Percentiles rank a stretch among this genome's conserved stretches.
phyloP scores from a whole-genome alignment of 2,329 filamentous ascomycete species.

The Hortaea sp. region DNA sequence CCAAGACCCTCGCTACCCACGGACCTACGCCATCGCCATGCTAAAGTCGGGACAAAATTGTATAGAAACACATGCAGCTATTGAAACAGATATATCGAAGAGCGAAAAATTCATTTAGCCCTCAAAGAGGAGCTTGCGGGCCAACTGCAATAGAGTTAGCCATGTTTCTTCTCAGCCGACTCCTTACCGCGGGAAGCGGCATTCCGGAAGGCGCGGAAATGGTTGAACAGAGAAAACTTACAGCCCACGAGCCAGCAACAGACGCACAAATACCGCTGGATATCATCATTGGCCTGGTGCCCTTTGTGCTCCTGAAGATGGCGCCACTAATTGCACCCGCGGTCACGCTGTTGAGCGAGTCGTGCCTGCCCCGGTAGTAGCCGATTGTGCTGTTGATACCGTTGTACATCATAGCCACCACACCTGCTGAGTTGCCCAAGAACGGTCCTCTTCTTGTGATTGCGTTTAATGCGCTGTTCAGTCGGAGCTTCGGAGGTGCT shows the following conservation, averaged over 20 bases:
- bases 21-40: constrained; percentile 2
- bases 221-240: constrained; percentile 44
- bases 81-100: background rate
- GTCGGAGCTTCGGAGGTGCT: constrained; percentile 77
- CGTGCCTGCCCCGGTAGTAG: constrained; percentile 71
- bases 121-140: constrained; percentile 10
- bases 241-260: constrained; percentile 80
- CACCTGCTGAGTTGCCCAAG: constrained; percentile 88
- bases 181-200: background rate
- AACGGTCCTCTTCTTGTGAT: constrained; percentile 89
- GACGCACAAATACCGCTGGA: constrained; percentile 81
- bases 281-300: constrained; percentile 84
- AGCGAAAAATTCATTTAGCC: background rate
- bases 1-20: background rate
- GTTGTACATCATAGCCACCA: constrained; percentile 94
- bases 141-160: constrained; percentile 8
- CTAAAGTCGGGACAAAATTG: background rate
- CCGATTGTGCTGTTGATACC: constrained; percentile 79
- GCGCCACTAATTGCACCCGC: constrained; percentile 84
- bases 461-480: constrained; percentile 92
- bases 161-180: background rate
- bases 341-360: constrained; percentile 75
- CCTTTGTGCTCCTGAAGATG: constrained; percentile 92
- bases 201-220: background rate
- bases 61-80: background rate